phyloP scores from a whole-genome alignment of 2,329 filamentous ascomycete species.

The Xylariaceae sp. region DNA sequence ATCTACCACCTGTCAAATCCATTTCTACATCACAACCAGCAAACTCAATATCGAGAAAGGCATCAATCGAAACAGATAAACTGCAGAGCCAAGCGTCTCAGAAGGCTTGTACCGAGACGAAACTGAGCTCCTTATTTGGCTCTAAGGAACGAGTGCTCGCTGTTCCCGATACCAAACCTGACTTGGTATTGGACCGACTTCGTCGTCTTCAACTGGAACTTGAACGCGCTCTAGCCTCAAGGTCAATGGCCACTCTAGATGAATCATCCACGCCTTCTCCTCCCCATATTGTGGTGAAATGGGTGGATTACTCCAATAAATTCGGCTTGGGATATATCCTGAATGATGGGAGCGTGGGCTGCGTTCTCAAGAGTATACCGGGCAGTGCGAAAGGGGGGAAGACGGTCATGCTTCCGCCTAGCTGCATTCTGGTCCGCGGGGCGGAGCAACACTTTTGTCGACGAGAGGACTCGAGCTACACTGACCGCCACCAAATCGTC shows the following conservation, averaged over 20 bases:
- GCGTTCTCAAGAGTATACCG: slow-evolving; percentile 57
- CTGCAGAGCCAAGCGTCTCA: slow-evolving; percentile 5
- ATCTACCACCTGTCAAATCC: slow-evolving; percentile 5
- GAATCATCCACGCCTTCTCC: slow-evolving; percentile 52
- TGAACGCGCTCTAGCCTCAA: slow-evolving; percentile 59
- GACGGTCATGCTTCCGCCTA: slow-evolving; percentile 58
- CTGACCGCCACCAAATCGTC: slow-evolving; percentile 56
- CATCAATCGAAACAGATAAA: slow-evolving; percentile 8
- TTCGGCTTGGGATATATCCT: slow-evolving; percentile 81
- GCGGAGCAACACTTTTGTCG: slow-evolving; percentile 68
- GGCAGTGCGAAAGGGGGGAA: slow-evolving; percentile 46
- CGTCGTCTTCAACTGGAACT: slow-evolving; percentile 56
- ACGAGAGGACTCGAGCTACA: slow-evolving; percentile 51
- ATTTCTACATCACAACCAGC: slow-evolving; percentile 6
- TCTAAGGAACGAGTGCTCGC: slow-evolving; percentile 47
- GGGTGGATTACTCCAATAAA: slow-evolving; percentile 87
- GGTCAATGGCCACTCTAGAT: slow-evolving; percentile 58
- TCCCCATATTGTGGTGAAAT: slow-evolving; percentile 67
- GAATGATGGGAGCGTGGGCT: slow-evolving; percentile 76
- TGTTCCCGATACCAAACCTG: slow-evolving; percentile 53
- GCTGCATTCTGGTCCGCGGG: slow-evolving; percentile 66
- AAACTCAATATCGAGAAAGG: slow-evolving; percentile 6
- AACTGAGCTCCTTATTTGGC: slow-evolving; percentile 49
- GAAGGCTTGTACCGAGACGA: slow-evolving; percentile 7
- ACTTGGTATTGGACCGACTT: slow-evolving; percentile 53